Conservation (phyloP, 192 early-diverging fungal genomes). For the Haplosporangium gracile region DNA sequence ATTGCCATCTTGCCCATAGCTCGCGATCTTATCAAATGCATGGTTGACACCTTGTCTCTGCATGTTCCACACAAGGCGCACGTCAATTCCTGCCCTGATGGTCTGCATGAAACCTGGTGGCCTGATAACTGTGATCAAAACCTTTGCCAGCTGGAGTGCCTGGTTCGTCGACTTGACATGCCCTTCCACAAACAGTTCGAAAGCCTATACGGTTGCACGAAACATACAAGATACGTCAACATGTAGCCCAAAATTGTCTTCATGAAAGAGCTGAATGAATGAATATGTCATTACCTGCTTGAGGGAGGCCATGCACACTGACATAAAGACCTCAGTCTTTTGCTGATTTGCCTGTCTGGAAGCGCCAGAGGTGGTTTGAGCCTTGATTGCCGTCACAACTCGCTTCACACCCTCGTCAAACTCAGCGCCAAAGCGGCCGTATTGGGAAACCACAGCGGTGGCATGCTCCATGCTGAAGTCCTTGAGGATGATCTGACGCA, state of each 20-base stretch:
- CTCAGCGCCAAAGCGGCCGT: conserved; percentile 53
- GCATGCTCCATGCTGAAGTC: conserved; percentile 58
- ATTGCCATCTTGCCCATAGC: conserved; percentile 14
- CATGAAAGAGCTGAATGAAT: not conserved
- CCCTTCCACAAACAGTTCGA: conserved; percentile 42
- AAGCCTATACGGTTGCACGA: conserved; percentile 18
- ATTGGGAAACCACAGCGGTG: conserved; percentile 45
- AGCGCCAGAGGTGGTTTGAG: conserved; percentile 29
- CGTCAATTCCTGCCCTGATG: conserved; percentile 33
- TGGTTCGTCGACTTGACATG: conserved; percentile 42
- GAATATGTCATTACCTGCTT: conserved; percentile 50
- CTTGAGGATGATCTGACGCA: conserved; percentile 58
- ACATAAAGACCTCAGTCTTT: conserved; percentile 44
- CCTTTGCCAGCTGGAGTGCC: conserved; percentile 55
- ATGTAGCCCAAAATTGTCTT: not conserved
- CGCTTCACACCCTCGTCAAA: conserved; percentile 62
- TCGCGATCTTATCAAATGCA: conserved; percentile 38
- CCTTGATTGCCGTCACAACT: conserved; percentile 56
- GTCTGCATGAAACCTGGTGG: conserved; percentile 43
- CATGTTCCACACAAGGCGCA: conserved; percentile 31
- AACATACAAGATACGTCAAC: not conserved
- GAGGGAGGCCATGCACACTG: conserved; percentile 55
- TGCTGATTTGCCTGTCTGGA: conserved; percentile 12
- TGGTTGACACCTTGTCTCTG: conserved; percentile 59
- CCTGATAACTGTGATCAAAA: conserved; percentile 31